Conservation (phyloP, 2,329 filamentous ascomycete genomes). For the Fusarium ramigenum region DNA sequence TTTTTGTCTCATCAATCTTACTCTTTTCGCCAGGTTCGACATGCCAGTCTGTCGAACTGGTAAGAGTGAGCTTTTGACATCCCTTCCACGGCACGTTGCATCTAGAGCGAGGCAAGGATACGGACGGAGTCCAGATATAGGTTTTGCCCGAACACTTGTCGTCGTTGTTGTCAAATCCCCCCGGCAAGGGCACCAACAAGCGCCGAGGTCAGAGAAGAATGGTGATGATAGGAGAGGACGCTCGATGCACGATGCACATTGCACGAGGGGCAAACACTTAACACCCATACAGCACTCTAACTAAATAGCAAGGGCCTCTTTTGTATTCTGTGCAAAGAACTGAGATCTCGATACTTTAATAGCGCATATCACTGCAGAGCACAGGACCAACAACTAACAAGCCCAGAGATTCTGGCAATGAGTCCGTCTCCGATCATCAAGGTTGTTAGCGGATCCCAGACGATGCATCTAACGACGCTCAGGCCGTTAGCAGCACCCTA, state of each 20-base stretch:
- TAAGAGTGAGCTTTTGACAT: neutral
- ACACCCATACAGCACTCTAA: neutral
- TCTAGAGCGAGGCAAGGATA: neutral
- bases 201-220: neutral
- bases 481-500: constrained; percentile 29
- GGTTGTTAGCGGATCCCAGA: constrained; percentile 24
- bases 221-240: neutral
- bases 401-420: neutral
- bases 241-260: neutral
- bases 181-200: neutral
- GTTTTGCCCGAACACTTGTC: neutral
- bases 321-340: neutral
- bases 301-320: neutral
- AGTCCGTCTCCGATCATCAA: constrained; percentile 30
- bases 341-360: neutral
- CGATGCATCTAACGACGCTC: constrained; percentile 28
- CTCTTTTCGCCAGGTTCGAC: constrained; percentile 2
- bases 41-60: neutral
- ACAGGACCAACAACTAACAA: neutral
- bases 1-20: constrained; percentile 33
- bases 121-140: neutral
- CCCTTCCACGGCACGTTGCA: neutral
- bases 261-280: neutral
- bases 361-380: neutral
- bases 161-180: neutral